Conservation (phyloP, 257 asterid species). For the Solanum paucissectum region DNA sequence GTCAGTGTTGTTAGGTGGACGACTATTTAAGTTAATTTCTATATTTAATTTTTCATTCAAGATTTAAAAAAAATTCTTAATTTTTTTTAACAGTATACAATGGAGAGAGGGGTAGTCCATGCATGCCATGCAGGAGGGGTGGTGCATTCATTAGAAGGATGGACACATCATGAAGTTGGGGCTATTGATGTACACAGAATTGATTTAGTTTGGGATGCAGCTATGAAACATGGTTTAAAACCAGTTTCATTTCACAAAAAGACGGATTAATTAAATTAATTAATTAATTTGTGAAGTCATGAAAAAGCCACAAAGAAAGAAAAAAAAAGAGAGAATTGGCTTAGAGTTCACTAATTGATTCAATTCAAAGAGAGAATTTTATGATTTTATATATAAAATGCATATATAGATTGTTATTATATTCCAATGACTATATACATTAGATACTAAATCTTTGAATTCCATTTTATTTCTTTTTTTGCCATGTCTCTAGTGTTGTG, state of each 20-base stretch:
- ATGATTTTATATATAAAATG: background rate
- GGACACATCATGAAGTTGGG: slow-evolving; percentile 70
- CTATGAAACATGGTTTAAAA: slow-evolving; percentile 51
- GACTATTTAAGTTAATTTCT: background rate
- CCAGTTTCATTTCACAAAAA: slow-evolving; percentile 21
- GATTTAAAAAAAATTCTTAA: background rate
- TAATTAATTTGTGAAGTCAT: background rate
- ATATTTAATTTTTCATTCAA: background rate
- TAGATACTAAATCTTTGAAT: background rate
- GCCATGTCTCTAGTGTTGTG: background rate
- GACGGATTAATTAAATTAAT: background rate
- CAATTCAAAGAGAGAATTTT: background rate
- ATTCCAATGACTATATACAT: background rate
- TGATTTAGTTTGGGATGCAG: slow-evolving; percentile 63
- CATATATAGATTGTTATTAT: background rate
- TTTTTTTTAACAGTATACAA: slow-evolving; percentile 44
- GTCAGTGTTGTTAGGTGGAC: fast-evolving
- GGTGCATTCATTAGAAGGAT: slow-evolving; percentile 53
- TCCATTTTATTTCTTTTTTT: background rate
- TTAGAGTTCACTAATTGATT: background rate
- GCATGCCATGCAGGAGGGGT: slow-evolving; percentile 81
- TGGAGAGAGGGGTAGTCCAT: slow-evolving; percentile 92
- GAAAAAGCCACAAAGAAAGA: background rate
- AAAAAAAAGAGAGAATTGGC: background rate
- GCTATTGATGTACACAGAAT: slow-evolving; percentile 54